A percentile compares a stretch with the other conserved stretches of the same genome.
phyloP scores from a whole-genome alignment of 2,329 filamentous ascomycete genomes.

The Cucurbitaria berberidis region DNA sequence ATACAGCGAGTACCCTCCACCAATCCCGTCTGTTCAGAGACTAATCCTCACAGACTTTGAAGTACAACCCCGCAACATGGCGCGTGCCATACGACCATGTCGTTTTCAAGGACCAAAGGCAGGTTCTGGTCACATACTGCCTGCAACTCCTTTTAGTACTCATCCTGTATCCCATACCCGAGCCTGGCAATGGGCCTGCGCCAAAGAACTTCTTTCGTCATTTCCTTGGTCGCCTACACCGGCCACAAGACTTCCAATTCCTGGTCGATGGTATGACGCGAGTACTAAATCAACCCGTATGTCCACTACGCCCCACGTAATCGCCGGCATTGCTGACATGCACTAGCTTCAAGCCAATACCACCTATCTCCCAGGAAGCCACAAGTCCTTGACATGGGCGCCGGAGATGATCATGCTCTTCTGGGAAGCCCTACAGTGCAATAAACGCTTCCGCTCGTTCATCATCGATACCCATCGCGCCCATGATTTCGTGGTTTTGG shows the following conservation, averaged over 20 bases:
- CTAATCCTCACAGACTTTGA: slow-evolving; percentile 71
- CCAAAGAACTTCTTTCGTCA: slow-evolving; percentile 94
- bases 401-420: slow-evolving; percentile 97
- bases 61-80: slow-evolving; percentile 95
- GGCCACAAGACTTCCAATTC: slow-evolving; percentile 97
- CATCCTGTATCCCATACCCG: slow-evolving; percentile 85
- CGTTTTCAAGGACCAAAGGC: slow-evolving; percentile 88
- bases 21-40: neutral
- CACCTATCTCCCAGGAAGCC: slow-evolving; percentile 86
- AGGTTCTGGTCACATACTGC: slow-evolving; percentile 88
- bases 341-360: slow-evolving; percentile 77
- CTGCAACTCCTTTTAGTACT: slow-evolving; percentile 87
- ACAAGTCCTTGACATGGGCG: slow-evolving; percentile 81
- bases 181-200: slow-evolving; percentile 67
- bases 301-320: slow-evolving; percentile 1
- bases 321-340: slow-evolving; percentile 24
- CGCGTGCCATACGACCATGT: slow-evolving; percentile 92
- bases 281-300: slow-evolving; percentile 83
- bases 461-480: slow-evolving; percentile 94
- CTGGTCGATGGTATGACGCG: slow-evolving; percentile 92
- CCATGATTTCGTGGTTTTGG: slow-evolving; percentile 89
- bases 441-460: slow-evolving; percentile 94
- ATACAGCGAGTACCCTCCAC: slow-evolving; percentile 71
- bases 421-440: slow-evolving; percentile 97
- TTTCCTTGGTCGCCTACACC: slow-evolving; percentile 86